These are phyloP conservation scores for Neurospora sp. DNA, from an alignment of 495 filamentous ascomycete genomes.

Conservation along the genomic window DNA sequence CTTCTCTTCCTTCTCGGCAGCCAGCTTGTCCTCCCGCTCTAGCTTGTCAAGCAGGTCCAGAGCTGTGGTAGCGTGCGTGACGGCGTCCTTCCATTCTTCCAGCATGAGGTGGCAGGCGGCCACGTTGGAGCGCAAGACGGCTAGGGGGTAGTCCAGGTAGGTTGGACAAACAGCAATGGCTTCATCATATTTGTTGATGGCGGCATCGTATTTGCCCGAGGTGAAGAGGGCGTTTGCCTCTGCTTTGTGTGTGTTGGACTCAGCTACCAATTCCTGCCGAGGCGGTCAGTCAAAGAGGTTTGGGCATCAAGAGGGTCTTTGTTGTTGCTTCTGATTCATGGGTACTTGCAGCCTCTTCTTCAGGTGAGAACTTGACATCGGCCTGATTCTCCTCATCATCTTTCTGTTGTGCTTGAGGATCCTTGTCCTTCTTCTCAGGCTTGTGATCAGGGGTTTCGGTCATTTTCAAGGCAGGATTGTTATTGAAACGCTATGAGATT, in stretches of 20 bases:
- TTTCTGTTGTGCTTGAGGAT: background rate
- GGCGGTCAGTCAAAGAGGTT: background rate
- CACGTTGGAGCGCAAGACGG: slow-evolving; percentile 79
- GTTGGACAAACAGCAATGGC: slow-evolving; percentile 73
- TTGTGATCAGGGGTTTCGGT: background rate
- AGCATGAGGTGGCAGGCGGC: slow-evolving; percentile 86
- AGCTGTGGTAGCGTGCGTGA: slow-evolving; percentile 61
- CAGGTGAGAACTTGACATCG: slow-evolving; percentile 38
- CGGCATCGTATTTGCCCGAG: slow-evolving; percentile 62
- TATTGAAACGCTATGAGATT: background rate
- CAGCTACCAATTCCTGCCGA: slow-evolving; percentile 51
- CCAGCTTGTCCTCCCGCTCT: slow-evolving; percentile 19
- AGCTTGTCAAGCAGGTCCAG: slow-evolving; percentile 62
- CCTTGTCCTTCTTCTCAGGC: background rate
- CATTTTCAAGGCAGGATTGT: background rate
- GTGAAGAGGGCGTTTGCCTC: slow-evolving; percentile 72
- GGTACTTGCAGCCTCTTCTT: slow-evolving; percentile 23
- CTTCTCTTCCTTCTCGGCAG: slow-evolving; percentile 41
- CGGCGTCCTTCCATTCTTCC: slow-evolving; percentile 74
- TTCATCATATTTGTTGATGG: slow-evolving; percentile 82
- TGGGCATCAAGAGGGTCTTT: background rate
- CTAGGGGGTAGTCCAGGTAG: slow-evolving; percentile 84
- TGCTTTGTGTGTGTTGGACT: slow-evolving; percentile 65
- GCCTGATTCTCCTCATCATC: slow-evolving; percentile 12
- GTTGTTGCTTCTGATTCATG: slow-evolving; percentile 5